Conservation (phyloP, 2,329 filamentous ascomycete species). For the Ceratocystis cubensis region DNA sequence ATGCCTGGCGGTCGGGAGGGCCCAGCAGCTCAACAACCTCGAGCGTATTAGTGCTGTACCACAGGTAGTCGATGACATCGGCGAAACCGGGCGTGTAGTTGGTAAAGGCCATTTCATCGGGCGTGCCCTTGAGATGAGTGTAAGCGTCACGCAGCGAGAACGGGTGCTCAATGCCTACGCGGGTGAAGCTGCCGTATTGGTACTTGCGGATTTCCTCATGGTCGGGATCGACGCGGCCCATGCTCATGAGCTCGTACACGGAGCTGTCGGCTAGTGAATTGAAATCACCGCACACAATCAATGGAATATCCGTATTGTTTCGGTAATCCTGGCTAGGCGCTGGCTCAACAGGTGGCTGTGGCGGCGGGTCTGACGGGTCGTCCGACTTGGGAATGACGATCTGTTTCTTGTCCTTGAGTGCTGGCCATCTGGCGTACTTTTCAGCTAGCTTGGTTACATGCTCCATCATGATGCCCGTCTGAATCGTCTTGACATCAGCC, state of each 20-base stretch:
- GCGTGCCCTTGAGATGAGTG: conserved; percentile 64
- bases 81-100: conserved; percentile 94
- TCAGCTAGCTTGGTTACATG: conserved; percentile 76
- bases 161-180: conserved; percentile 83
- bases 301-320: conserved; percentile 73
- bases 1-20: conserved; percentile 72
- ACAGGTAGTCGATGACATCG: conserved; percentile 92
- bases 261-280: conserved; percentile 81
- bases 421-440: conserved; percentile 65
- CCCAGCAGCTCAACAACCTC: conserved; percentile 75
- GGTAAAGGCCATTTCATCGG: conserved; percentile 78
- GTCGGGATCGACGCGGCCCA: conserved; percentile 62
- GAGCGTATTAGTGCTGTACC: conserved; percentile 85
- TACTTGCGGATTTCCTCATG: conserved; percentile 69
- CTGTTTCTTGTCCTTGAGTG: conserved; percentile 68
- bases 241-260: conserved; percentile 78
- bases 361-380: conserved; percentile 33
- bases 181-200: conserved; percentile 86
- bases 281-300: conserved; percentile 89
- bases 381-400: conserved; percentile 34
- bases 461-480: conserved; percentile 92
- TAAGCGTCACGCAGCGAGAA: conserved; percentile 92
- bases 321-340: conserved; percentile 78
- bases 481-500: conserved; percentile 90
- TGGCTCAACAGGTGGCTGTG: conserved; percentile 48